A percentile compares a stretch with the other conserved stretches of the same genome.
Evolutionary conservation across 768 basidiomycete species (phyloP).

Genomic region (Suillus weaverae): DNA sequence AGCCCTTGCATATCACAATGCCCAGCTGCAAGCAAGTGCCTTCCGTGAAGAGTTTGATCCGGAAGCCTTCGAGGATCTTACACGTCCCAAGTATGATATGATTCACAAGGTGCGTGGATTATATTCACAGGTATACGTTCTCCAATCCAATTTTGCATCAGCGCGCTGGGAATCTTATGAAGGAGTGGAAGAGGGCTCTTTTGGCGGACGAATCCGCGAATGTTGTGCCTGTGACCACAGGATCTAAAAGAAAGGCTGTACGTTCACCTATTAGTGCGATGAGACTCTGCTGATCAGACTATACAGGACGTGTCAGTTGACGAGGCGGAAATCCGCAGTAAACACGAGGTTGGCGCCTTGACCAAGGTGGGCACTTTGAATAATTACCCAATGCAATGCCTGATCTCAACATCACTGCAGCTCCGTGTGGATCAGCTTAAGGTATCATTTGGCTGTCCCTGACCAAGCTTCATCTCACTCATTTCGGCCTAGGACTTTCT

Average conservation of each 20-base stretch:
- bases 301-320: conserved; percentile 60
- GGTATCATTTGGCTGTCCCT: conserved; percentile 39
- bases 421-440: conserved; percentile 78
- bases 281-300: conserved; percentile 2
- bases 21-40: conserved; percentile 87
- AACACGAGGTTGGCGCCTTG: conserved; percentile 58
- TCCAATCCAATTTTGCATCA: conserved; percentile 27
- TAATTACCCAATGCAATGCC: not conserved
- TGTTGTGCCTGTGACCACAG: conserved; percentile 44
- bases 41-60: conserved; percentile 88
- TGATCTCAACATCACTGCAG: conserved; percentile 37
- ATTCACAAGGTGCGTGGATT: conserved; percentile 69
- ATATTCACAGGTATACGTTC: not conserved
- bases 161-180: conserved; percentile 70
- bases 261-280: conserved; percentile 29
- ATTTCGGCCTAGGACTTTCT: conserved; percentile 59
- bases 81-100: conserved; percentile 69
- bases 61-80: conserved; percentile 77
- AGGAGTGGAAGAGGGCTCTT: conserved; percentile 69
- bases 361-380: conserved; percentile 54
- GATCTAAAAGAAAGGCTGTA: conserved; percentile 74
- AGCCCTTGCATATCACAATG: conserved; percentile 89
- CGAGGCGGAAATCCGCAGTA: conserved; percentile 73
- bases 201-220: conserved; percentile 64
- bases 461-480: conserved; percentile 9